These are phyloP conservation scores for Neoarthrinium moseri DNA, from an alignment of 2,329 filamentous ascomycete species.

Conservation along the genomic window DNA sequence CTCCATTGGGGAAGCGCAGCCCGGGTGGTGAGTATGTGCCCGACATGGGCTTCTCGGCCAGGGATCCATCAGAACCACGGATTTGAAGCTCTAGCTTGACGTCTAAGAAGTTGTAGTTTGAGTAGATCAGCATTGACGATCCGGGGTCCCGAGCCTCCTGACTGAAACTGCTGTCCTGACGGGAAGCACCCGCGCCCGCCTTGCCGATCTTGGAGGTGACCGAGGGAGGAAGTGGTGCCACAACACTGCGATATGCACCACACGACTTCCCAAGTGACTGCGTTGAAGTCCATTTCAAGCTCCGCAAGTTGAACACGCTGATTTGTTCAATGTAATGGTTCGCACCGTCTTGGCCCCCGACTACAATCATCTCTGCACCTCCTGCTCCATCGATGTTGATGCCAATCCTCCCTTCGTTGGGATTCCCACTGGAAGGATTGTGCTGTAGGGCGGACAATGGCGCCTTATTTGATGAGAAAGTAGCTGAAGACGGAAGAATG, in stretches of 20 bases:
- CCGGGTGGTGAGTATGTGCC: slow-evolving; percentile 86
- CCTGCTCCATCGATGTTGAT: slow-evolving; percentile 87
- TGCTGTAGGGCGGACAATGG: slow-evolving; percentile 86
- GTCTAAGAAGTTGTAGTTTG: slow-evolving; percentile 98
- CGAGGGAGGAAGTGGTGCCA: slow-evolving; percentile 73
- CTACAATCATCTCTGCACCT: slow-evolving; percentile 94
- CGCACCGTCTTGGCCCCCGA: slow-evolving; percentile 93
- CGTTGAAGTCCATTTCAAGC: slow-evolving; percentile 92
- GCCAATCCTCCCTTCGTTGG: slow-evolving; percentile 84
- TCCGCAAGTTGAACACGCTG: slow-evolving; percentile 94
- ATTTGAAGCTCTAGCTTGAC: slow-evolving; percentile 95
- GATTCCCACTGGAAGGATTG: slow-evolving; percentile 78
- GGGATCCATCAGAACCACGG: slow-evolving; percentile 75
- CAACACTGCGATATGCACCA: slow-evolving; percentile 93
- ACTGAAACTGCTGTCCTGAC: slow-evolving; percentile 45
- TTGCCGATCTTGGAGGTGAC: slow-evolving; percentile 67
- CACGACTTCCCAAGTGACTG: slow-evolving; percentile 86
- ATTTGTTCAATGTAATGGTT: slow-evolving; percentile 99
- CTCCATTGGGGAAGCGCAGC: slow-evolving; percentile 91
- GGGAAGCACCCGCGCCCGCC: slow-evolving; percentile 40
- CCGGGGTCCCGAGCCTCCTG: slow-evolving; percentile 57
- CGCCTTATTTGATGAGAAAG: slow-evolving; percentile 81
- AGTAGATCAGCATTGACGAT: slow-evolving; percentile 91
- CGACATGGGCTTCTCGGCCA: slow-evolving; percentile 87
- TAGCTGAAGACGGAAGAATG: slow-evolving; percentile 82